Evolutionary conservation across 164 flowering plant species (phyloP).

Genomic region (Dillenia suffruticosa): DNA sequence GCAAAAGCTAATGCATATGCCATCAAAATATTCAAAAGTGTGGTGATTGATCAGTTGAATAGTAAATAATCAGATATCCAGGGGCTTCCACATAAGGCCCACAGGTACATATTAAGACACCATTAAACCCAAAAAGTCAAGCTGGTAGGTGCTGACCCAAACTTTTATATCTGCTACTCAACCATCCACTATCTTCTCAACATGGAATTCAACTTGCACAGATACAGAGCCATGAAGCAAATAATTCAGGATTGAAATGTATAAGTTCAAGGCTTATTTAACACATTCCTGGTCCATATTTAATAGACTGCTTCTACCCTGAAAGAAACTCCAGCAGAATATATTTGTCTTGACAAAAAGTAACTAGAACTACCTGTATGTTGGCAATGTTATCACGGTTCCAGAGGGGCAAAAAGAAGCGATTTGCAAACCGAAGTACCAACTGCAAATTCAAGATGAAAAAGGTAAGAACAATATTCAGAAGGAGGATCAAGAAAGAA

Average conservation of each 20-base stretch:
- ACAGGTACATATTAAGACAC: background rate
- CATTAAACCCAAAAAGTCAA: background rate
- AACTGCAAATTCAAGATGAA: conserved; percentile 37
- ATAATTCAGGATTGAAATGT: background rate
- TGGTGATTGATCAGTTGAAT: background rate
- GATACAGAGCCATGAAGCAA: background rate
- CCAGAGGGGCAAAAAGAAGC: conserved; percentile 74
- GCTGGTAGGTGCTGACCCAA: background rate
- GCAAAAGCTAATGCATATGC: background rate
- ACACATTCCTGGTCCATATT: background rate
- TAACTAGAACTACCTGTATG: conserved; percentile 49
- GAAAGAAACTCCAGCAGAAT: background rate
- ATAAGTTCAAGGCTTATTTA: background rate
- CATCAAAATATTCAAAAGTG: background rate
- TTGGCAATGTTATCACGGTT: conserved; percentile 72
- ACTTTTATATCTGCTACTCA: background rate
- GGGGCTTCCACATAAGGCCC: background rate
- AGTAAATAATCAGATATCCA: background rate
- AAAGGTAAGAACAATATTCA: background rate
- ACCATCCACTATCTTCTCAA: background rate
- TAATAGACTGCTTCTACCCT: background rate
- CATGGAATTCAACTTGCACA: background rate
- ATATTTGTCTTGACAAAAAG: background rate
- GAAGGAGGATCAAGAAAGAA: background rate
- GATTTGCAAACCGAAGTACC: conserved; percentile 84